Conservation (phyloP, 768 basidiomycete genomes). For the Amanita rubescens region DNA sequence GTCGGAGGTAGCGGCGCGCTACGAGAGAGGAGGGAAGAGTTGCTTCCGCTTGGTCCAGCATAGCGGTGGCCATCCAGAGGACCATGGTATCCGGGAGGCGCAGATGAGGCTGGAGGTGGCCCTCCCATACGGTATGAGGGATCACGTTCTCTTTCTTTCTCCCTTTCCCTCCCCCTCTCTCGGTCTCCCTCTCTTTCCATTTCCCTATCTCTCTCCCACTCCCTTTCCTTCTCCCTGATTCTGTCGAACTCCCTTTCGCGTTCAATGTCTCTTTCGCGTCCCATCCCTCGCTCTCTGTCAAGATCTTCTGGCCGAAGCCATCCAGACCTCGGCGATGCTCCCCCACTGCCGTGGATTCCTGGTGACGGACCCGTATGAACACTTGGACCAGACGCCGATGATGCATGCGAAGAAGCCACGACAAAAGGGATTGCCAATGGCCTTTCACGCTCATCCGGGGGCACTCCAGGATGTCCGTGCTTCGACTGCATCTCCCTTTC, state of each 20-base stretch:
- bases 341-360: slow-evolving; percentile 16
- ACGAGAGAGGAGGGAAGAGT: slow-evolving; percentile 7
- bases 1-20: slow-evolving; percentile 7
- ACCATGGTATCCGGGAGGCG: slow-evolving; percentile 23
- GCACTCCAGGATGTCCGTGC: slow-evolving; percentile 13
- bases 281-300: slow-evolving; percentile 15
- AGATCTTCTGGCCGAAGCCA: slow-evolving; percentile 23
- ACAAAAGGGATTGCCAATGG: slow-evolving; percentile 48
- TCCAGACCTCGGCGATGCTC: slow-evolving; percentile 26
- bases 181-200: slow-evolving; percentile 12
- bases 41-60: slow-evolving; percentile 16
- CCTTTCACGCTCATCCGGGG: slow-evolving; percentile 43
- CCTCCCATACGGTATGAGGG: slow-evolving; percentile 22
- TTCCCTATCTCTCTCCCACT: slow-evolving; percentile 1
- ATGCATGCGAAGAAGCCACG: slow-evolving; percentile 38
- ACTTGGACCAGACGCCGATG: slow-evolving; percentile 3
- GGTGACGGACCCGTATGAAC: slow-evolving; percentile 8
- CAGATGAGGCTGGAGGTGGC: slow-evolving; percentile 19
- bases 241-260: slow-evolving; percentile 2
- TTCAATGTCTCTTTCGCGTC: slow-evolving; percentile 7
- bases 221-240: slow-evolving; percentile 16
- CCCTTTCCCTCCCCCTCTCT: slow-evolving; percentile 12
- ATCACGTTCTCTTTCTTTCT: slow-evolving; percentile 9
- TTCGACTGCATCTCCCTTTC: slow-evolving; percentile 11
- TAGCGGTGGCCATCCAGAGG: slow-evolving; percentile 31